These are phyloP conservation scores for Chrysanthemum seticuspe DNA, from an alignment of 129 eudicot species.

Conservation along the genomic window DNA sequence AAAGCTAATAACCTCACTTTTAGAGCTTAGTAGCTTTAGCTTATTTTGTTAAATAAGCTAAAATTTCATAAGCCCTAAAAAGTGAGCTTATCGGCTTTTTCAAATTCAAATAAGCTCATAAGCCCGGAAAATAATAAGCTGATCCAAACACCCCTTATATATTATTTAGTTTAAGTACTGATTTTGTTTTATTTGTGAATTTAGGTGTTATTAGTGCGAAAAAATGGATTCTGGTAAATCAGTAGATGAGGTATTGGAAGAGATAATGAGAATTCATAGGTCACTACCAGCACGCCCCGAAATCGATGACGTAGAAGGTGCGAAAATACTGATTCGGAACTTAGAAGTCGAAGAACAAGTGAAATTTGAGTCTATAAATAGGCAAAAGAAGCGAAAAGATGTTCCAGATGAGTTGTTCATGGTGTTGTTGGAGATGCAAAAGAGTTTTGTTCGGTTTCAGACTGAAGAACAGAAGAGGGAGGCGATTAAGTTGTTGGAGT, in stretches of 20 bases:
- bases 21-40: too few relatives aligned
- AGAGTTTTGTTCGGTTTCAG: slow-evolving; percentile 49
- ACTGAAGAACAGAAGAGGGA: slow-evolving; percentile 72
- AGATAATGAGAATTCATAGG: slow-evolving; percentile 68
- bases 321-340: slow-evolving; percentile 51
- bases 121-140: not conserved
- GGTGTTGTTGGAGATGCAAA: slow-evolving; percentile 71
- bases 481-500: slow-evolving; percentile 69
- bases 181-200: not conserved
- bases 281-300: slow-evolving; percentile 76
- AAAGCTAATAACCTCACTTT: too few relatives aligned
- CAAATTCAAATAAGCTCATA: not conserved
- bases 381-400: slow-evolving; percentile 48
- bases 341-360: slow-evolving; percentile 63
- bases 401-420: slow-evolving; percentile 66
- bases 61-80: too few relatives aligned
- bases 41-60: too few relatives aligned
- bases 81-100: not conserved
- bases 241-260: slow-evolving; percentile 66
- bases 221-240: slow-evolving; percentile 57
- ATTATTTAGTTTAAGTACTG: not conserved
- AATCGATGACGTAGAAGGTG: slow-evolving; percentile 86
- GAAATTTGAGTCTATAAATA: slow-evolving; percentile 51
- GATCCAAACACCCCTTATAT: not conserved
- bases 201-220: not conserved